Percentiles rank a stretch among this genome's conserved stretches.
Evolutionary conservation across 2,329 filamentous ascomycete genomes (phyloP).

Genomic region (Verticillium nubilum): DNA sequence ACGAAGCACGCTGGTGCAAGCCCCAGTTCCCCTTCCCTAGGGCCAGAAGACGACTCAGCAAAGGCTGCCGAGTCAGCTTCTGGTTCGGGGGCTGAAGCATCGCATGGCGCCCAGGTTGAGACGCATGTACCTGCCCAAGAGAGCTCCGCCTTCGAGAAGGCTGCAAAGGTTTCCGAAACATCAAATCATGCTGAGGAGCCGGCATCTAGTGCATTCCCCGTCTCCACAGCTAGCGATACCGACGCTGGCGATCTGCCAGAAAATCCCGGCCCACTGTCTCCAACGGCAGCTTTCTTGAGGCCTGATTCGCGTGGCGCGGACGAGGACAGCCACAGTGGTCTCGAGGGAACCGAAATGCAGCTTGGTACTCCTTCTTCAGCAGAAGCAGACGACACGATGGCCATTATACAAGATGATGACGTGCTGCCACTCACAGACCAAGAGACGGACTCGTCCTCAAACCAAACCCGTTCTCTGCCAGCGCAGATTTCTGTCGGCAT

Average conservation of each 20-base stretch:
- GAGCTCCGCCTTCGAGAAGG: too few relatives aligned
- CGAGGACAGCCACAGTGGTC: background rate
- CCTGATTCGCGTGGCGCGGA: background rate
- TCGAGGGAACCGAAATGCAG: background rate
- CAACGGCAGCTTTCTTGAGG: background rate
- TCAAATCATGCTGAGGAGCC: background rate
- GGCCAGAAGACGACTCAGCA: background rate
- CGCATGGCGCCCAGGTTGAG: too few relatives aligned
- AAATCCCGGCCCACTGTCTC: background rate
- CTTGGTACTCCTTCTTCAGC: background rate
- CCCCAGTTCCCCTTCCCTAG: background rate
- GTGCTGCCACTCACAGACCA: background rate
- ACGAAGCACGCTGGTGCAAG: background rate
- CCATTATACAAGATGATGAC: background rate
- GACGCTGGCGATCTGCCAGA: background rate
- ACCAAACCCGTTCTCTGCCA: background rate
- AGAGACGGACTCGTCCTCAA: background rate
- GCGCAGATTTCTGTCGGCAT: constrained; percentile 12
- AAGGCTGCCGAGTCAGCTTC: background rate
- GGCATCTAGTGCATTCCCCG: background rate
- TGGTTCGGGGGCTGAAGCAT: background rate
- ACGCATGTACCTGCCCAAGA: too few relatives aligned
- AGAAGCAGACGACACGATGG: background rate
- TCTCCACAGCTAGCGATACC: background rate
- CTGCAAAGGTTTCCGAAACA: background rate